A percentile compares a stretch with the other conserved stretches of the same genome.
Conservation (phyloP, 1,139 yeast species). For the Candida gigantensis region DNA sequence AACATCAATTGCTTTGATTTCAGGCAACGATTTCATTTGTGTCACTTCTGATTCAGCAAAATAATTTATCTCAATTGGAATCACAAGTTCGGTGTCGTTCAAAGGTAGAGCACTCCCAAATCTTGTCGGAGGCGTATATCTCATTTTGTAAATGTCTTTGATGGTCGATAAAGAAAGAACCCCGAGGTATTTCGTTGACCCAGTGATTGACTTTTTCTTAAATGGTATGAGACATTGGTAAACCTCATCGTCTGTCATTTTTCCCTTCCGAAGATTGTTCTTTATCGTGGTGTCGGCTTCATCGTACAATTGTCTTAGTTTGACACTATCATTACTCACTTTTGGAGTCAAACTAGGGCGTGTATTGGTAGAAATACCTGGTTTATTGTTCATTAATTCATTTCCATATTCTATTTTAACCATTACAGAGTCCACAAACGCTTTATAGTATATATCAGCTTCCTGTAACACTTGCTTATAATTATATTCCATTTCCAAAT, state of each 20-base stretch:
- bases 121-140: conserved; percentile 37
- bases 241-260: conserved; percentile 22
- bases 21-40: conserved; percentile 18
- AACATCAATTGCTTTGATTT: conserved; percentile 32
- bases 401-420: conserved; percentile 34
- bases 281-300: conserved; percentile 22
- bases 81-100: conserved; percentile 22
- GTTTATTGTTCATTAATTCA: conserved; percentile 16
- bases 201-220: conserved; percentile 40
- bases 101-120: conserved; percentile 17
- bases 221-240: conserved; percentile 37
- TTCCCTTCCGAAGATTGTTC: conserved; percentile 15
- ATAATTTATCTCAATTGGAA: conserved; percentile 40
- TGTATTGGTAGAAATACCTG: neutral
- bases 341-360: conserved; percentile 13
- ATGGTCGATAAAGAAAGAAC: conserved; percentile 40
- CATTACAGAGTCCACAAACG: conserved; percentile 35
- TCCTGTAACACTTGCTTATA: conserved; percentile 22
- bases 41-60: conserved; percentile 23
- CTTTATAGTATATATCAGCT: conserved; percentile 32
- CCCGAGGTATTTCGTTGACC: conserved; percentile 35
- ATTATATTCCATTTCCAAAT: conserved; percentile 25
- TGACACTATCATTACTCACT: conserved; percentile 18
- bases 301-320: conserved; percentile 37
- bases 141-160: conserved; percentile 28